Conservation (phyloP, 2,329 filamentous ascomycete genomes). For the Pseudogymnoascus sp. region DNA sequence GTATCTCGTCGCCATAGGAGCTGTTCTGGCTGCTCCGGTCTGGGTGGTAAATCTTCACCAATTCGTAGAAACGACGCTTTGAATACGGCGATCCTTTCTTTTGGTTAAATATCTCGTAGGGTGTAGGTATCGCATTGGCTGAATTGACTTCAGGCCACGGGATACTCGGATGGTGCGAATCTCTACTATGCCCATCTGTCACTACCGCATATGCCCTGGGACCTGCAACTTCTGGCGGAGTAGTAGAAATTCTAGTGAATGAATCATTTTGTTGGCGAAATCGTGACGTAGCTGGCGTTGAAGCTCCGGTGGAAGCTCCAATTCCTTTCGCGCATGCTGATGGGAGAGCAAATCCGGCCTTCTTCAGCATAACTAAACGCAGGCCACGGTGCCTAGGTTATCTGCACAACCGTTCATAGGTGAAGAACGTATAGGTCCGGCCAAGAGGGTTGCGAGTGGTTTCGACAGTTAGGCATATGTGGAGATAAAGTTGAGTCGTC, state of each 20-base stretch:
- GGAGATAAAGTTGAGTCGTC: background rate
- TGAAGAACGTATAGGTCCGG: background rate
- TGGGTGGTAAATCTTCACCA: conserved; percentile 95
- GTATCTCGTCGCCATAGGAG: conserved; percentile 38
- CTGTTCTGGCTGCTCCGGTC: conserved; percentile 49
- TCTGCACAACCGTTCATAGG: background rate
- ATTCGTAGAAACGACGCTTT: conserved; percentile 77
- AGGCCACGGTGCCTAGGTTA: conserved; percentile 5
- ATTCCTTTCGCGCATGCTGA: conserved; percentile 31
- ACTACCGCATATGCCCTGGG: conserved; percentile 32
- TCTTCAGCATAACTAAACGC: conserved; percentile 38
- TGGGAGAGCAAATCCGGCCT: conserved; percentile 32
- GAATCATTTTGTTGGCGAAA: conserved; percentile 17
- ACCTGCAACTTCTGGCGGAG: conserved; percentile 5
- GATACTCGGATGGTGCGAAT: conserved; percentile 26
- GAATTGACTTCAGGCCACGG: conserved; percentile 28
- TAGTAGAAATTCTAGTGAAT: conserved; percentile 14
- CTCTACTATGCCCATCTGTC: conserved; percentile 29
- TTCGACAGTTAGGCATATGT: background rate
- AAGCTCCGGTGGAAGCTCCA: conserved; percentile 23
- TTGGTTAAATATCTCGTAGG: conserved; percentile 77
- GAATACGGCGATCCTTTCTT: conserved; percentile 61
- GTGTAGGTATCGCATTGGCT: conserved; percentile 44
- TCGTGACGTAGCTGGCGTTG: conserved; percentile 26
- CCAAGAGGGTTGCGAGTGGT: conserved; percentile 10